Percentiles rank a stretch among this genome's conserved stretches.
phyloP scores from a whole-genome alignment of 2,329 filamentous ascomycete genomes.

The Aureobasidium sp. region DNA sequence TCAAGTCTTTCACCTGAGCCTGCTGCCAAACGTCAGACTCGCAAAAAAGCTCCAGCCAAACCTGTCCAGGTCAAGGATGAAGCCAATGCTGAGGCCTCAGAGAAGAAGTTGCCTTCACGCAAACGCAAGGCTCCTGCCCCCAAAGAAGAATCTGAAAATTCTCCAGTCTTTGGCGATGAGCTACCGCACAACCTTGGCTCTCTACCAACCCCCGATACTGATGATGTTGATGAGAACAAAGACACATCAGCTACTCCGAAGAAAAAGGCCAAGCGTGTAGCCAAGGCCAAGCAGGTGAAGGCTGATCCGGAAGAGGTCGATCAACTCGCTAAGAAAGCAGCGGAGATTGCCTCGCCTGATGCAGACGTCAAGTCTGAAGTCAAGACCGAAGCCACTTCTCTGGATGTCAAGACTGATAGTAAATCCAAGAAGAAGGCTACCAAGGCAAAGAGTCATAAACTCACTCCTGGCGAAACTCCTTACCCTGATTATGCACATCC shows the following conservation, averaged over 20 bases:
- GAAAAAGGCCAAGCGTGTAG: constrained; percentile 12
- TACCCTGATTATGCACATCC: constrained; percentile 62
- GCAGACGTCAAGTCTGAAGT: constrained; percentile 16
- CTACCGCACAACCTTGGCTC: constrained; percentile 52
- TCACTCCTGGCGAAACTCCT: constrained; percentile 49
- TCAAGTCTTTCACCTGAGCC: constrained; percentile 37
- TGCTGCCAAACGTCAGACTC: constrained; percentile 24
- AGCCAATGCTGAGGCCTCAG: constrained; percentile 2
- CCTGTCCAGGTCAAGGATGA: constrained; percentile 21
- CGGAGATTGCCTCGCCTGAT: constrained; percentile 12
- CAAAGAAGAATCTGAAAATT: constrained; percentile 12
- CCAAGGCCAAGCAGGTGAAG: constrained; percentile 17
- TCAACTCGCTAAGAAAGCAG: constrained; percentile 16
- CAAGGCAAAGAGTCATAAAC: constrained; percentile 37
- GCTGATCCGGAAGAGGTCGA: constrained; percentile 17
- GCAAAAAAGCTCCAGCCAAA: background rate
- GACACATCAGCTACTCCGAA: constrained; percentile 19
- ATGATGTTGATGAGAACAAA: constrained; percentile 18
- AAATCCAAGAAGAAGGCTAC: constrained; percentile 33
- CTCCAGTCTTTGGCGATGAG: constrained; percentile 35
- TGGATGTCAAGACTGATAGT: background rate
- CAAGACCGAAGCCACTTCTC: background rate
- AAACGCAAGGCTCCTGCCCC: constrained; percentile 32
- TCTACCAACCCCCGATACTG: constrained; percentile 24
- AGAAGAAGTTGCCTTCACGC: constrained; percentile 19